phyloP scores from a whole-genome alignment of 352 stramenopile species.

The Pythium volutum region DNA sequence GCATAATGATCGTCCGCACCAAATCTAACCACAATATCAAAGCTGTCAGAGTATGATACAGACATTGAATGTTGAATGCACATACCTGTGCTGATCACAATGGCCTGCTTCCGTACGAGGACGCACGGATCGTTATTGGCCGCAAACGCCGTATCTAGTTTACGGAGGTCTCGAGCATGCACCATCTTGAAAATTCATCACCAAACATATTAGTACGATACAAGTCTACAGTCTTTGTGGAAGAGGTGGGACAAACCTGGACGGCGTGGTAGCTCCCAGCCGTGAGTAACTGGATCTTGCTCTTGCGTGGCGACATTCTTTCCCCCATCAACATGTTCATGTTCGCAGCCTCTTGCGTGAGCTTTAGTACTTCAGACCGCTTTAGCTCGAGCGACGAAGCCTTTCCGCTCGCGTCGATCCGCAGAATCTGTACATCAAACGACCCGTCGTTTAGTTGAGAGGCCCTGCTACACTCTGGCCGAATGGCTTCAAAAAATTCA shows the following conservation, averaged over 20 bases:
- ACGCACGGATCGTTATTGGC: slow-evolving; percentile 63
- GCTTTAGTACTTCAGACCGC: slow-evolving; percentile 11
- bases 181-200: slow-evolving; percentile 31
- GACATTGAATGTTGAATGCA: not conserved
- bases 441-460: not conserved
- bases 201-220: not conserved
- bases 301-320: slow-evolving; percentile 12
- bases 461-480: not conserved
- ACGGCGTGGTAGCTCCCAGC: slow-evolving; percentile 10
- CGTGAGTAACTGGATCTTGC: slow-evolving; percentile 11
- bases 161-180: slow-evolving; percentile 61
- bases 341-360: slow-evolving; percentile 11
- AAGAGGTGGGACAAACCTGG: not conserved
- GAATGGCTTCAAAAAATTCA: not conserved
- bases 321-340: not conserved
- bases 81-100: slow-evolving; percentile 60
- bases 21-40: slow-evolving; percentile 36
- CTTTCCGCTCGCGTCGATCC: slow-evolving; percentile 7
- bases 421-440: slow-evolving; percentile 2
- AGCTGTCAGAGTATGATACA: not conserved
- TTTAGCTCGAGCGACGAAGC: slow-evolving; percentile 3
- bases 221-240: not conserved
- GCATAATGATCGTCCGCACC: slow-evolving; percentile 51
- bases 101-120: slow-evolving; percentile 59
- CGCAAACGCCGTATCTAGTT: slow-evolving; percentile 63